Evolutionary conservation across 345 rosid species (phyloP).

Genomic region (Psidium friedrichsthalianum): DNA sequence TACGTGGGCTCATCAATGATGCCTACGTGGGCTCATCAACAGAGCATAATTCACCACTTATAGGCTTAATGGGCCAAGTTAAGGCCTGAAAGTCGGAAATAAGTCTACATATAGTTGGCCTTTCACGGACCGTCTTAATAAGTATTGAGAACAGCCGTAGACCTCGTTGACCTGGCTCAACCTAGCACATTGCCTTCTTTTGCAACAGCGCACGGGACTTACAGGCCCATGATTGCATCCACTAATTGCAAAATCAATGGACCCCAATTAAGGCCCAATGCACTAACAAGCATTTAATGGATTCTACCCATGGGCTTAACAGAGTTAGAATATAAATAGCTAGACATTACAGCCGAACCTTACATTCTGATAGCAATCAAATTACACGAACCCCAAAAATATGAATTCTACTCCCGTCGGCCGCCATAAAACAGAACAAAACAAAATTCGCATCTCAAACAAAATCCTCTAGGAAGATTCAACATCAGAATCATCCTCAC

Average conservation of each 20-base stretch:
- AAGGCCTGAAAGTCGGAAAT: no score
- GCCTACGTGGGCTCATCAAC: neutral
- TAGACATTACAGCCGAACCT: neutral
- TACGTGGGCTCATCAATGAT: neutral
- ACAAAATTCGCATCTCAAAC: neutral
- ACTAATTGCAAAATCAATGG: neutral
- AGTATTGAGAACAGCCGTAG: no score
- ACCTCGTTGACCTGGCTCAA: no score
- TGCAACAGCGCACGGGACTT: neutral
- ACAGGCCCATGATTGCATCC: neutral
- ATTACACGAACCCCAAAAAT: neutral
- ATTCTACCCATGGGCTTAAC: neutral
- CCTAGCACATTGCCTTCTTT: neutral
- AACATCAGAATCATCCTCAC: slow-evolving; percentile 59
- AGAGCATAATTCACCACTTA: neutral
- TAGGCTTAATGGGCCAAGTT: no score
- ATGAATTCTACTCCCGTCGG: neutral
- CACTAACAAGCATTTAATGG: neutral
- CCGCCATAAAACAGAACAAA: neutral
- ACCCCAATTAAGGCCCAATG: neutral
- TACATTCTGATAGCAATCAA: neutral
- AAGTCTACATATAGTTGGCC: no score
- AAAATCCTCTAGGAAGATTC: slow-evolving; percentile 41
- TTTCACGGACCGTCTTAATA: no score
- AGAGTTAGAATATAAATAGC: no score